Conservation (phyloP, 768 basidiomycete genomes). For the Trametes elegans region DNA sequence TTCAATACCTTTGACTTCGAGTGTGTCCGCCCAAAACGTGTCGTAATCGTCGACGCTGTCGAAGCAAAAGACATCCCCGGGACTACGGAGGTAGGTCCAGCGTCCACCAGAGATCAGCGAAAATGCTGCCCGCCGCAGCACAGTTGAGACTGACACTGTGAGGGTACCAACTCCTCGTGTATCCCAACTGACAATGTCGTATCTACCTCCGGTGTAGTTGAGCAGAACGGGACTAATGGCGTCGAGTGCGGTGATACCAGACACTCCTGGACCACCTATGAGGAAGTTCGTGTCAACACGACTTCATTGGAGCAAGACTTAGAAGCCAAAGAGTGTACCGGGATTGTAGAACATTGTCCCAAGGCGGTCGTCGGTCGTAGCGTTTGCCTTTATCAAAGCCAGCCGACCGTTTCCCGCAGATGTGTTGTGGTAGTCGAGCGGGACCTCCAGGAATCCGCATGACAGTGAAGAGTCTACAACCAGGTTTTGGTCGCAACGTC, state of each 20-base stretch:
- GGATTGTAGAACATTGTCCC: not conserved
- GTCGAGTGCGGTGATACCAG: not conserved
- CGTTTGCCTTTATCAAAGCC: not conserved
- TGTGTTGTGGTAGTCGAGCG: conserved; percentile 7
- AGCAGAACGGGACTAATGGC: not conserved
- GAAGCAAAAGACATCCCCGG: conserved; percentile 11
- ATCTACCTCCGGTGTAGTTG: not conserved
- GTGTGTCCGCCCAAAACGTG: conserved; percentile 5
- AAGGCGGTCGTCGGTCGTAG: not conserved
- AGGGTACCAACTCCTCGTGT: conserved; percentile 8
- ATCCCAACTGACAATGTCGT: conserved; percentile 17
- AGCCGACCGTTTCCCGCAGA: not conserved
- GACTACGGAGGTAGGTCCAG: not conserved
- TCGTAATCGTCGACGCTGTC: conserved; percentile 1
- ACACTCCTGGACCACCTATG: not conserved
- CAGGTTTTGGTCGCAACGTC: not conserved
- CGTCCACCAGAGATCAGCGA: not conserved
- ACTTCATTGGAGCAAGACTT: not conserved
- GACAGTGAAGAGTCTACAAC: not conserved
- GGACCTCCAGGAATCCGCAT: conserved; percentile 6
- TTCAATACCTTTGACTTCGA: conserved; percentile 1
- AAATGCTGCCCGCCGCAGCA: not conserved
- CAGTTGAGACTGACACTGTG: not conserved
- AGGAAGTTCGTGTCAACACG: not conserved
- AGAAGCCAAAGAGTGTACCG: not conserved